Evolutionary conservation across 2,329 filamentous ascomycete species (phyloP).

Genomic region (Trichoderma sp.): DNA sequence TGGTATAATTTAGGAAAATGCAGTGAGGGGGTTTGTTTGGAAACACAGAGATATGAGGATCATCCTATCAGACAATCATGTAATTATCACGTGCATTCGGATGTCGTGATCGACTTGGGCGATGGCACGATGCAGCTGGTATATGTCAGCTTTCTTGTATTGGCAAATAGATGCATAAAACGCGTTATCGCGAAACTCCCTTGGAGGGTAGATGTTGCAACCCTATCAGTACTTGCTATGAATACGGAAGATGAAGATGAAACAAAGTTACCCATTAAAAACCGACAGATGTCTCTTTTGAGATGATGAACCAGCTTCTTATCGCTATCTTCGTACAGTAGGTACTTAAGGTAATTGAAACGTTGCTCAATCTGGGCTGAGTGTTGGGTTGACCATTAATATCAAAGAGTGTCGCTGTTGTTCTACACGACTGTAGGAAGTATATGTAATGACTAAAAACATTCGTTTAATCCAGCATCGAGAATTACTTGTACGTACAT

Average conservation of each 20-base stretch:
- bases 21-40: neutral
- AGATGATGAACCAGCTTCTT: neutral
- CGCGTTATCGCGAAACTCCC: neutral
- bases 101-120: constrained; percentile 21
- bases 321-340: no score
- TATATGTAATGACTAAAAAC: no score
- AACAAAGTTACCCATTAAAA: neutral
- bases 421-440: neutral
- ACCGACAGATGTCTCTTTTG: neutral
- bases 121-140: constrained; percentile 10
- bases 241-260: neutral
- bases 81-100: constrained; percentile 15
- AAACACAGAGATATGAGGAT: neutral
- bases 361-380: neutral
- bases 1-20: neutral
- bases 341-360: neutral
- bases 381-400: neutral
- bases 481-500: no score
- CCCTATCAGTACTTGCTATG: neutral
- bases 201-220: neutral
- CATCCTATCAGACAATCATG: neutral
- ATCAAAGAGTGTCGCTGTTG: neutral
- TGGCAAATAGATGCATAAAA: constrained; percentile 9
- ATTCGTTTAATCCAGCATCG: neutral
- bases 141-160: constrained; percentile 11